phyloP scores from a whole-genome alignment of 352 stramenopile species.

The Globisporangium uncinulatum region DNA sequence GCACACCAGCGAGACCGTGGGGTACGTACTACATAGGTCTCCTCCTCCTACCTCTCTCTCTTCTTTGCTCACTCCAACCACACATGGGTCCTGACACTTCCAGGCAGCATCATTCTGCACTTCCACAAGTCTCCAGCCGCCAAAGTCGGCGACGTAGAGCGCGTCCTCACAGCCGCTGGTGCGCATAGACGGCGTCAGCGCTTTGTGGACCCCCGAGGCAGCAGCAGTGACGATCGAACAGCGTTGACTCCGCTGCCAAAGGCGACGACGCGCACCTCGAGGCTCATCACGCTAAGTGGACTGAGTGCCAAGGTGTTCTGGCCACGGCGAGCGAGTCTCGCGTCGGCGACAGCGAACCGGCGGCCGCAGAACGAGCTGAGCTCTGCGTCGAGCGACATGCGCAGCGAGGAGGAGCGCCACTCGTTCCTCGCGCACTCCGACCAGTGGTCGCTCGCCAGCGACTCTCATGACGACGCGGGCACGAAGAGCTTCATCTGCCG shows the following conservation, averaged over 20 bases:
- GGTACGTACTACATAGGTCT: constrained; percentile 18
- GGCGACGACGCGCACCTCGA: constrained; percentile 5
- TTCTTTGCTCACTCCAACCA: neutral
- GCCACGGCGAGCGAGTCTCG: constrained; percentile 2
- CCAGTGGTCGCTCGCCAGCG: neutral
- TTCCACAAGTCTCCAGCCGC: constrained; percentile 51
- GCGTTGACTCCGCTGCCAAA: neutral
- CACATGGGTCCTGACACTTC: no score
- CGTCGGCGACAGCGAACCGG: neutral
- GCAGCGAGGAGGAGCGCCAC: constrained; percentile 11
- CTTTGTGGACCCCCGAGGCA: constrained; percentile 1
- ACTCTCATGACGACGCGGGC: constrained; percentile 6
- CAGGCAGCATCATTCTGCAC: constrained; percentile 72
- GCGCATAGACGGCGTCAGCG: constrained; percentile 20
- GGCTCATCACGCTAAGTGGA: constrained; percentile 13
- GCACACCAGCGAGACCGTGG: constrained; percentile 51
- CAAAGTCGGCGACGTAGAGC: constrained; percentile 42
- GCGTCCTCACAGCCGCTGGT: constrained; percentile 44
- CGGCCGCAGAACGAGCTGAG: neutral
- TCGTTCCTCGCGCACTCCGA: constrained; percentile 8
- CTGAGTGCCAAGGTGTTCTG: constrained; percentile 11
- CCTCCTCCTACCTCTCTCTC: neutral
- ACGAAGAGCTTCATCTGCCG: constrained; percentile 26
- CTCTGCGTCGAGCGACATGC: constrained; percentile 5
- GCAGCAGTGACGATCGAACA: neutral